Conservation (phyloP, 768 basidiomycete species). For the Rhodotorula paludigena region DNA sequence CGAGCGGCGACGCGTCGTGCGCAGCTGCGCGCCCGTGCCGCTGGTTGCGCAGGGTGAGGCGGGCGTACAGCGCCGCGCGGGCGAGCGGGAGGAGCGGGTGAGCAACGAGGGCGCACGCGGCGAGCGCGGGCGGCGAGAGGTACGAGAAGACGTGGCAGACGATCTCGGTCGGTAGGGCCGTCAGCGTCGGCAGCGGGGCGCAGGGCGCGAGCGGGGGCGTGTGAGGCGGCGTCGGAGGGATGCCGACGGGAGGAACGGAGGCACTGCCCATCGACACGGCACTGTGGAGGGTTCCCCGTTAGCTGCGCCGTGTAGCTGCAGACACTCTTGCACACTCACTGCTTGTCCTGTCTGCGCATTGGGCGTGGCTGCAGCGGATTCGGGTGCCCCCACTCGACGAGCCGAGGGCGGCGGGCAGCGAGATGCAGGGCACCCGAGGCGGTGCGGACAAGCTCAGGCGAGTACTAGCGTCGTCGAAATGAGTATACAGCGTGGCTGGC, state of each 20-base stretch:
- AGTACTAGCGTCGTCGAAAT: no score
- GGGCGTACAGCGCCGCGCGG: constrained; percentile 1
- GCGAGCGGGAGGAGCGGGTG: constrained; percentile 8
- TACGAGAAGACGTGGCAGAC: constrained; percentile 8
- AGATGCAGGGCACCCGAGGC: no score
- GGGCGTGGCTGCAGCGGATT: no score
- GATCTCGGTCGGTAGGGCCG: constrained; percentile 23
- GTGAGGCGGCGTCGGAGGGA: not conserved
- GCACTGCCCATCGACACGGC: no score
- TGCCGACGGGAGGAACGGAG: not conserved
- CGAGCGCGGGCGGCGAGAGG: constrained; percentile 14
- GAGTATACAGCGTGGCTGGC: no score
- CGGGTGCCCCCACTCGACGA: no score
- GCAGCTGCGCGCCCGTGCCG: not conserved
- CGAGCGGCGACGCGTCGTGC: not conserved
- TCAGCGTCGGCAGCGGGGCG: not conserved
- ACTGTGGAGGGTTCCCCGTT: no score
- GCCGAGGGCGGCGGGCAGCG: no score
- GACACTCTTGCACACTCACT: no score
- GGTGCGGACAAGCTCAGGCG: no score
- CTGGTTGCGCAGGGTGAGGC: constrained; percentile 17
- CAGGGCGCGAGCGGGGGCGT: not conserved
- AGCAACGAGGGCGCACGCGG: not conserved
- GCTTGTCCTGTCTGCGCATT: no score
- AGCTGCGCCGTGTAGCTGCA: no score